Evolutionary conservation across 192 early-diverging fungal genomes (phyloP).

Genomic region (Funneliformis mosseae): DNA sequence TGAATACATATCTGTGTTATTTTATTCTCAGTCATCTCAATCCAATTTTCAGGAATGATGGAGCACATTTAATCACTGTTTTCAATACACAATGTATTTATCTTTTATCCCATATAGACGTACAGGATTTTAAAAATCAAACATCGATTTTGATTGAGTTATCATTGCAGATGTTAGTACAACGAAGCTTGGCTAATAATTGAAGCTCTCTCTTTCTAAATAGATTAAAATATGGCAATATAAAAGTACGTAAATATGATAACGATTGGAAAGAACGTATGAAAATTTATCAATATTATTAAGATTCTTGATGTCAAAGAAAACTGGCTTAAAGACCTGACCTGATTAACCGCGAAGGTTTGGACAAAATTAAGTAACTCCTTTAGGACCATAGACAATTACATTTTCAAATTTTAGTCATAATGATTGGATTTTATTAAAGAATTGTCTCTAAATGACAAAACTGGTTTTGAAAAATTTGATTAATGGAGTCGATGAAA

Average conservation of each 20-base stretch:
- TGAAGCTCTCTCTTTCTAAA: too few relatives aligned
- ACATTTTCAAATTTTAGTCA: neutral
- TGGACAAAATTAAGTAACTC: neutral
- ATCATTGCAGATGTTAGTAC: too few relatives aligned
- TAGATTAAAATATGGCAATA: neutral
- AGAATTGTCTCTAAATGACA: neutral
- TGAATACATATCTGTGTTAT: too few relatives aligned
- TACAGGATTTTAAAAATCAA: too few relatives aligned
- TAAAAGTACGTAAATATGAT: neutral
- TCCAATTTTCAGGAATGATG: too few relatives aligned
- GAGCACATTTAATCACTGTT: too few relatives aligned
- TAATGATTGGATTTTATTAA: conserved; percentile 3
- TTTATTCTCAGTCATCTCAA: too few relatives aligned
- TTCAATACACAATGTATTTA: too few relatives aligned
- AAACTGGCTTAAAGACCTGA: neutral
- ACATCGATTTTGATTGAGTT: too few relatives aligned
- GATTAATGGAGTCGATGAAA: conserved; percentile 36
- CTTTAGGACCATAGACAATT: neutral
- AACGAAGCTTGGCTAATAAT: too few relatives aligned
- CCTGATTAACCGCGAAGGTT: neutral
- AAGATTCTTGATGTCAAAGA: neutral
- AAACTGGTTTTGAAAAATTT: conserved; percentile 27
- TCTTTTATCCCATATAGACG: too few relatives aligned
- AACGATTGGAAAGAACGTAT: neutral
- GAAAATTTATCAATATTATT: neutral